phyloP scores from a whole-genome alignment of 2,329 filamentous ascomycete species.

The Hirsutella rhossiliensis region DNA sequence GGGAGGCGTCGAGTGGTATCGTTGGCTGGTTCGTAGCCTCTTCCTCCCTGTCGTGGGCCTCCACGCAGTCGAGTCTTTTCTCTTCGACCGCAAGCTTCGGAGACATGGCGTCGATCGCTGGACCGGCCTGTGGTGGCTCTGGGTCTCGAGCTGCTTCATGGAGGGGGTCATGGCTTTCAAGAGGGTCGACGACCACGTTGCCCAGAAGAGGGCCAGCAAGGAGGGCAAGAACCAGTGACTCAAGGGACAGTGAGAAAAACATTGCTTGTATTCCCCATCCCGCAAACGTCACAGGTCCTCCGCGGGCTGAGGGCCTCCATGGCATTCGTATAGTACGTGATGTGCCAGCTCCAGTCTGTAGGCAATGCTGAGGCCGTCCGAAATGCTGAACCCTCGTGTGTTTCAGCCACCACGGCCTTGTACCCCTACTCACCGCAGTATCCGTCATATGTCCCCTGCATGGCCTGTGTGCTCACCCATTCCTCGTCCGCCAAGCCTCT shows the following conservation, averaged over 20 bases:
- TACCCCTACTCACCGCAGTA: constrained; percentile 35
- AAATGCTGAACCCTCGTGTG: too few relatives aligned
- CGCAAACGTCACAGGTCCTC: too few relatives aligned
- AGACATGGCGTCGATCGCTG: constrained; percentile 35
- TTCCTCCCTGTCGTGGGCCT: constrained; percentile 47
- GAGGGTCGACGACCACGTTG: constrained; percentile 38
- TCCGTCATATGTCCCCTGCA: constrained; percentile 43
- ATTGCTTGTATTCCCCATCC: neutral
- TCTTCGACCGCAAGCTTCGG: constrained; percentile 35
- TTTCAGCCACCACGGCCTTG: too few relatives aligned
- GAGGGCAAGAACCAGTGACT: constrained; percentile 20
- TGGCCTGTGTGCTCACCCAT: constrained; percentile 50
- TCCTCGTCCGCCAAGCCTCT: constrained; percentile 47
- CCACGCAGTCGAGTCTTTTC: constrained; percentile 52
- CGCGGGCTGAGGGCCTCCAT: too few relatives aligned
- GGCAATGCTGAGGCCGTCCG: too few relatives aligned
- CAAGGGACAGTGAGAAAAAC: constrained; percentile 17
- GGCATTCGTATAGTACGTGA: too few relatives aligned
- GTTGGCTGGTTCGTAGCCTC: constrained; percentile 46
- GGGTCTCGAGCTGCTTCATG: constrained; percentile 38
- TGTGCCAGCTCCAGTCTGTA: too few relatives aligned
- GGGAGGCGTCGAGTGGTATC: constrained; percentile 44
- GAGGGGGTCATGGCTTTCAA: constrained; percentile 39
- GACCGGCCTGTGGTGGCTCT: constrained; percentile 39
- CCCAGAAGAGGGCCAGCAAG: constrained; percentile 27